Conservation (phyloP, 768 basidiomycete species). For the Rhizopogon sp. region DNA sequence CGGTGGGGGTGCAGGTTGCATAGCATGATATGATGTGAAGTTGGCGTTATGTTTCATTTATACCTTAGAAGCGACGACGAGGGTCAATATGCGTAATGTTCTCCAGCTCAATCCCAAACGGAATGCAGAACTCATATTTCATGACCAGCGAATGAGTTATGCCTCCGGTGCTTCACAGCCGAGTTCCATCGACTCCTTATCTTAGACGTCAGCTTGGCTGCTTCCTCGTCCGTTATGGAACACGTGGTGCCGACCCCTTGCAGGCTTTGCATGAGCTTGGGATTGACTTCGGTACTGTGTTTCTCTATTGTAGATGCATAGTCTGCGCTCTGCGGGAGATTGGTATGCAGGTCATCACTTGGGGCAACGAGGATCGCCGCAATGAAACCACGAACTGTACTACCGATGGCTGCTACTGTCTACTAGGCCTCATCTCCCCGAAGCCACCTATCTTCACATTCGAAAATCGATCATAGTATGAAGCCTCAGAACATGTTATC, state of each 20-base stretch:
- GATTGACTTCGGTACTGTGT: slow-evolving; percentile 17
- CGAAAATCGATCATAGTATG: too few species aligned
- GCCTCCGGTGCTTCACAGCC: too few species aligned
- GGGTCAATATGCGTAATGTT: neutral
- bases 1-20: neutral
- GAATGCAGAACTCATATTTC: too few species aligned
- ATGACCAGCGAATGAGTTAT: too few species aligned
- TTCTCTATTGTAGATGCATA: slow-evolving; percentile 14
- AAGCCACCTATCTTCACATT: too few species aligned
- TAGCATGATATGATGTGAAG: neutral
- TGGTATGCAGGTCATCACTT: slow-evolving; percentile 7
- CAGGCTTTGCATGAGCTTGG: slow-evolving; percentile 11
- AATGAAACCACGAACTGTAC: neutral
- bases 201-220: slow-evolving; percentile 2
- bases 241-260: slow-evolving; percentile 8
- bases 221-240: slow-evolving; percentile 18
- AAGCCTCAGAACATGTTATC: too few species aligned
- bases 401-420: too few species aligned
- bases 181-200: too few species aligned
- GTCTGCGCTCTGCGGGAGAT: slow-evolving; percentile 13
- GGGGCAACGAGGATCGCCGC: slow-evolving; percentile 9
- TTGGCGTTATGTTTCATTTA: neutral
- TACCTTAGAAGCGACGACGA: neutral
- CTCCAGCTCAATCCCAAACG: too few species aligned
- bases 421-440: too few species aligned